Conservation (phyloP, 805 yeast species). For the Candida palmyrensis region DNA sequence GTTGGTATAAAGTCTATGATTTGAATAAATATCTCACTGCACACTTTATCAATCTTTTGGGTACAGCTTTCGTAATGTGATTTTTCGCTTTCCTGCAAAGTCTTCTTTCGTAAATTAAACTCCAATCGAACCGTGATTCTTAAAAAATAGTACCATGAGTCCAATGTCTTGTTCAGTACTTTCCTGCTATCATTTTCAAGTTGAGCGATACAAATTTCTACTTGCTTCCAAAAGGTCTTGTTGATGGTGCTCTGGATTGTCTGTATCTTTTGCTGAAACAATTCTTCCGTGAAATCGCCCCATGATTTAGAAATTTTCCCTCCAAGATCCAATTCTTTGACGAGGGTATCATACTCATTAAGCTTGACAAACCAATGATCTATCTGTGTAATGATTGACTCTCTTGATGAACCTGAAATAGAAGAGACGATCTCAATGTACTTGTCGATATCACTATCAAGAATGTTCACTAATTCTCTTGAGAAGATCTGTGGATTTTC, state of each 20-base stretch:
- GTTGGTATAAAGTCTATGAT: slow-evolving; percentile 3
- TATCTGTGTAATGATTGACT: slow-evolving; percentile 5
- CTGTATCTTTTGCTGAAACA: slow-evolving; percentile 11
- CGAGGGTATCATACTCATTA: slow-evolving; percentile 4
- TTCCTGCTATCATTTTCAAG: not conserved
- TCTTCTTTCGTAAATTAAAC: slow-evolving; percentile 7
- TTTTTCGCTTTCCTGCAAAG: slow-evolving; percentile 1
- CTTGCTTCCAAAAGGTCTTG: slow-evolving; percentile 8
- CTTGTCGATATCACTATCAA: slow-evolving; percentile 24
- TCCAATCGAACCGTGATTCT: slow-evolving; percentile 1
- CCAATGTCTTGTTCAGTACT: not conserved
- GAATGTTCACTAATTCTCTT: slow-evolving; percentile 15
- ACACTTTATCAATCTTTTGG: slow-evolving; percentile 3
- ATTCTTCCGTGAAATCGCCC: slow-evolving; percentile 14
- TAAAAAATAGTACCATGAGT: slow-evolving; percentile 10
- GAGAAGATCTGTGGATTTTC: slow-evolving; percentile 12
- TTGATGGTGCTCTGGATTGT: slow-evolving; percentile 7
- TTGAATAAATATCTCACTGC: slow-evolving; percentile 2
- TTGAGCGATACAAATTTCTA: slow-evolving; percentile 6
- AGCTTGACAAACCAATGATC: slow-evolving; percentile 13
- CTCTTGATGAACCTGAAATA: too few species aligned
- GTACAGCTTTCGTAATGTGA: not conserved
- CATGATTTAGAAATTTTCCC: slow-evolving; percentile 5
- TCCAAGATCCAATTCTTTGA: slow-evolving; percentile 1
- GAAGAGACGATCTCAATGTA: too few species aligned